A percentile compares a stretch with the other conserved stretches of the same genome.
Conservation (phyloP, 2,329 filamentous ascomycete species). For the Orbilia oligospora region DNA sequence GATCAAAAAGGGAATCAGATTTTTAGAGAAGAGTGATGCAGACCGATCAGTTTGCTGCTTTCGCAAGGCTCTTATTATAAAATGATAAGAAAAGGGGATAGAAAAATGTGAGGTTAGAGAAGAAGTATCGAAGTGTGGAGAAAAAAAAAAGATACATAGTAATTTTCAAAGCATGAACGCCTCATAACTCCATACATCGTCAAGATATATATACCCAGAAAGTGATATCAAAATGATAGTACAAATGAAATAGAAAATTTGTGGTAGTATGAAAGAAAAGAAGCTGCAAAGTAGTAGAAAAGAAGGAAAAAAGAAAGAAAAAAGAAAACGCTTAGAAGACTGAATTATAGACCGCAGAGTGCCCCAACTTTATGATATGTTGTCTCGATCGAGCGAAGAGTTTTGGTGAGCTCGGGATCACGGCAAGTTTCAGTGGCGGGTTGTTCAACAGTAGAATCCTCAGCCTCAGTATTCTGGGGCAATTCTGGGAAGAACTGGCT, state of each 20-base stretch:
- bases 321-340: constrained; percentile 17
- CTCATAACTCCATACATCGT: constrained; percentile 59
- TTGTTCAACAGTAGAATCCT: constrained; percentile 31
- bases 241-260: constrained; percentile 41
- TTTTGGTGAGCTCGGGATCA: constrained; percentile 54
- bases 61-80: constrained; percentile 54
- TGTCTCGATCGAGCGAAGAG: constrained; percentile 57
- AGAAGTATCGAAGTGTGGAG: constrained; percentile 33
- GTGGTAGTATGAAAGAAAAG: not conserved
- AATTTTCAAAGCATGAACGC: constrained; percentile 34
- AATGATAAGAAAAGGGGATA: constrained; percentile 41
- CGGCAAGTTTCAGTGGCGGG: constrained; percentile 40
- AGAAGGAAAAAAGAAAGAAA: no score
- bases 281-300: constrained; percentile 9
- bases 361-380: constrained; percentile 54
- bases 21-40: constrained; percentile 57
- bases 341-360: constrained; percentile 48
- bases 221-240: constrained; percentile 13
- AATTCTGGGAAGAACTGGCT: constrained; percentile 46
- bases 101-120: not conserved
- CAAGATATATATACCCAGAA: constrained; percentile 59
- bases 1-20: constrained; percentile 39
- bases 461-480: constrained; percentile 46
- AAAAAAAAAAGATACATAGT: constrained; percentile 23
- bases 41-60: constrained; percentile 39